These are phyloP conservation scores for Ceraceosorus bombacis DNA, from an alignment of 1,284 basidiomycete species.

Conservation along the genomic window DNA sequence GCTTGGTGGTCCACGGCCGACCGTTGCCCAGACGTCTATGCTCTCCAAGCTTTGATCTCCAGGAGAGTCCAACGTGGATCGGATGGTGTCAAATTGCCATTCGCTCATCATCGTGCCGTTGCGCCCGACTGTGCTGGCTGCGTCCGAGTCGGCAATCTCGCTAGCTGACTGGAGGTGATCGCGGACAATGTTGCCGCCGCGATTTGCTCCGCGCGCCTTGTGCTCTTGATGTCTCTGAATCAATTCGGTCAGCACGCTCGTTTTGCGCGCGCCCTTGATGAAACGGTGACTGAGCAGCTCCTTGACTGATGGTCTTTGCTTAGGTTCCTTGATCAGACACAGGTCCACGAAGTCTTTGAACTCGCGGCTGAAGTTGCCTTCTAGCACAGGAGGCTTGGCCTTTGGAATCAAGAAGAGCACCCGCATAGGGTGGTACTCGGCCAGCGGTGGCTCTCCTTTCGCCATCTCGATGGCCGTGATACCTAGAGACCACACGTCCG, in stretches of 20 bases:
- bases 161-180: constrained; percentile 25
- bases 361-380: constrained; percentile 70
- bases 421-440: constrained; percentile 53
- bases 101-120: constrained; percentile 67
- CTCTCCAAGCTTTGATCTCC: constrained; percentile 3
- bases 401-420: constrained; percentile 53
- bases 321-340: constrained; percentile 88
- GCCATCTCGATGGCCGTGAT: constrained; percentile 52
- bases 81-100: constrained; percentile 92
- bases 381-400: constrained; percentile 78
- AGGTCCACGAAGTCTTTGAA: constrained; percentile 88
- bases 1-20: constrained; percentile 35
- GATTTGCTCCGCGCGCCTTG: constrained; percentile 36
- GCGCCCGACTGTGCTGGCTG: constrained; percentile 17
- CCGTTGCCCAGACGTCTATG: constrained; percentile 30
- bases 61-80: constrained; percentile 50
- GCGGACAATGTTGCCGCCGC: constrained; percentile 27
- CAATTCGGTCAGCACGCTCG: constrained; percentile 72
- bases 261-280: constrained; percentile 70
- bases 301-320: constrained; percentile 77
- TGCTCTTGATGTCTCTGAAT: constrained; percentile 57
- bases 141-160: constrained; percentile 11
- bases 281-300: constrained; percentile 88
- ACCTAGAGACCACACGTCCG: constrained; percentile 52
- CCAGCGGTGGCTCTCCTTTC: constrained; percentile 51